phyloP scores from a whole-genome alignment of 2,329 filamentous ascomycete genomes.

The Didymella glomerata region DNA sequence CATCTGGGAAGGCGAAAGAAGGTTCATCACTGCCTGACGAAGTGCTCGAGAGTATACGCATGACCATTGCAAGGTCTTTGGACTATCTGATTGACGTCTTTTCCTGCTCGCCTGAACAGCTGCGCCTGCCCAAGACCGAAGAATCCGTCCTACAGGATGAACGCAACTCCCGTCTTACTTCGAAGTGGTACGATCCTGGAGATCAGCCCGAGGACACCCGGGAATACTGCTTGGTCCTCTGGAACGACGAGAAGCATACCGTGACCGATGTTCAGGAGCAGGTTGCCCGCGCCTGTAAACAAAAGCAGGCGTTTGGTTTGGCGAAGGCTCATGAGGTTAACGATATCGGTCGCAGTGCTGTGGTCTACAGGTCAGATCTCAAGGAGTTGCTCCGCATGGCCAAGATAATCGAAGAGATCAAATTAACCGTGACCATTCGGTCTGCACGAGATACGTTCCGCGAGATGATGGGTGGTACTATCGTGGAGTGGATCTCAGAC shows the following conservation, averaged over 20 bases:
- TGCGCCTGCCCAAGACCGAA: slow-evolving; percentile 83
- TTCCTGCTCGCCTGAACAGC: slow-evolving; percentile 95
- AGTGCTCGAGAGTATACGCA: slow-evolving; percentile 77
- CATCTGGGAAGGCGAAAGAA: slow-evolving; percentile 66
- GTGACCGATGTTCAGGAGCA: slow-evolving; percentile 89
- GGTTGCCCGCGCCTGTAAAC: slow-evolving; percentile 85
- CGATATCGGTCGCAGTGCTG: slow-evolving; percentile 82
- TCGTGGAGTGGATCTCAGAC: slow-evolving; percentile 95
- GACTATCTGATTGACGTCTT: slow-evolving; percentile 99
- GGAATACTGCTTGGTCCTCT: slow-evolving; percentile 86
- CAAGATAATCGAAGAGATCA: slow-evolving; percentile 90
- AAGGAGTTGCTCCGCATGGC: slow-evolving; percentile 78
- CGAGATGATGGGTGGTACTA: slow-evolving; percentile 98
- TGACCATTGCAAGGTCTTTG: slow-evolving; percentile 83
- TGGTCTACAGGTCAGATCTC: slow-evolving; percentile 79
- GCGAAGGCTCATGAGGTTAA: slow-evolving; percentile 87
- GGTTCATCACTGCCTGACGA: slow-evolving; percentile 72
- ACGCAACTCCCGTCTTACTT: slow-evolving; percentile 75
- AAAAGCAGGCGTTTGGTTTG: slow-evolving; percentile 72
- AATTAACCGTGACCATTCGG: slow-evolving; percentile 92
- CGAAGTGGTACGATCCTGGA: slow-evolving; percentile 72
- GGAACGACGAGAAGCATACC: slow-evolving; percentile 99
- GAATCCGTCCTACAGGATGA: slow-evolving; percentile 86
- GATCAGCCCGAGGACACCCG: slow-evolving; percentile 69
- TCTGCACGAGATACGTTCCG: slow-evolving; percentile 94